Conservation (phyloP, 2,329 filamentous ascomycete species). For the Scedosporium minutisporum region DNA sequence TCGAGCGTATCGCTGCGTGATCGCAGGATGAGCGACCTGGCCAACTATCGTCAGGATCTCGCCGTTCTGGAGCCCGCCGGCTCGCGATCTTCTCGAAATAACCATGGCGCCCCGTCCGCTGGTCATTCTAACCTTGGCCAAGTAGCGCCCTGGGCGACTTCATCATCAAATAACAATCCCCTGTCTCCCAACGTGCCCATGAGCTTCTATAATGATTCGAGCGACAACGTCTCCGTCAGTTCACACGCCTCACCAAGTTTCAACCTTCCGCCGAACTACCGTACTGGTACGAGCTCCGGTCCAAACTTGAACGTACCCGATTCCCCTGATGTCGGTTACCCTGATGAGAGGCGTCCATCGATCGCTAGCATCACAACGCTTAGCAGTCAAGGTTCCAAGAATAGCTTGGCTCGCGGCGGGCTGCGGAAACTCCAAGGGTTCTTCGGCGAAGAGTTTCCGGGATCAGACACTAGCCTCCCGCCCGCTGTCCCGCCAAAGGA, state of each 20-base stretch:
- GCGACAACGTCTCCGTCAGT: conserved; percentile 52
- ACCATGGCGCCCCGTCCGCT: conserved; percentile 48
- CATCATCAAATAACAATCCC: conserved; percentile 14
- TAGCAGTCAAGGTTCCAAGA: conserved; percentile 75
- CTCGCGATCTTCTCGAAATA: conserved; percentile 44
- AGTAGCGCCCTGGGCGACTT: conserved; percentile 48
- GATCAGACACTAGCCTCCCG: conserved; percentile 56
- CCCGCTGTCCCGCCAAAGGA: conserved; percentile 42
- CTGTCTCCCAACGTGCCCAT: conserved; percentile 26
- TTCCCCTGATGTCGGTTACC: conserved; percentile 50
- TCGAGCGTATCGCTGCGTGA: conserved; percentile 44
- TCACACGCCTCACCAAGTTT: conserved; percentile 65
- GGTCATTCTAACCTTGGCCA: conserved; percentile 42
- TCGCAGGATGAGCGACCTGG: conserved; percentile 50
- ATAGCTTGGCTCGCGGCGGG: conserved; percentile 59
- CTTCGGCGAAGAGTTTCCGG: conserved; percentile 82
- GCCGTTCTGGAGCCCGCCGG: conserved; percentile 56
- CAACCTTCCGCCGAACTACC: conserved; percentile 33
- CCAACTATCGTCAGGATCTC: conserved; percentile 63
- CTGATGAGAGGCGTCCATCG: conserved; percentile 64
- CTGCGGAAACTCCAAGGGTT: conserved; percentile 82
- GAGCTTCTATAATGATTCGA: conserved; percentile 68
- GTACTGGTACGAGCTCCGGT: conserved; percentile 18
- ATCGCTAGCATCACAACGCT: conserved; percentile 77
- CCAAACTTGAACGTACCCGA: conserved; percentile 41